Evolutionary conservation across 2,329 filamentous ascomycete genomes (phyloP).

Genomic region (Claviceps purpurea): DNA sequence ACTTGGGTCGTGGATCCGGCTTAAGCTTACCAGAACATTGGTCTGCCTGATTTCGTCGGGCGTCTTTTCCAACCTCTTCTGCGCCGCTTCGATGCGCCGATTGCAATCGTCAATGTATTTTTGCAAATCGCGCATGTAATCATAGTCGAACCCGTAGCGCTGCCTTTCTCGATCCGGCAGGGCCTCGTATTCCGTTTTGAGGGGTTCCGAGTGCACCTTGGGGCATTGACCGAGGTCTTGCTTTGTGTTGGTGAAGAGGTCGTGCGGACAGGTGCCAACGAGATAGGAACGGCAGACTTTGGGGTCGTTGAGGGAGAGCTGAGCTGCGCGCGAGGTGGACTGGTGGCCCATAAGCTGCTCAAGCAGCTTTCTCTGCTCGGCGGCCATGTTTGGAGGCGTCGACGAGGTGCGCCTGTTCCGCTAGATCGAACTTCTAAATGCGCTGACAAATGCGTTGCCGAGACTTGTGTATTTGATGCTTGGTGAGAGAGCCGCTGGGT

Average conservation of each 20-base stretch:
- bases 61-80: conserved; percentile 87
- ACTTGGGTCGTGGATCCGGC: background rate
- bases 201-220: conserved; percentile 73
- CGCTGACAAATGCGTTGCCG: too few species aligned
- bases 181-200: conserved; percentile 79
- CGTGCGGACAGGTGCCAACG: conserved; percentile 87
- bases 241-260: conserved; percentile 99
- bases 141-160: conserved; percentile 82
- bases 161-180: conserved; percentile 59
- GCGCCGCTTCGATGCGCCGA: conserved; percentile 77
- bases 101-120: conserved; percentile 98
- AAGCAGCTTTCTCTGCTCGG: conserved; percentile 95
- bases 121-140: conserved; percentile 91
- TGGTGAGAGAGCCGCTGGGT: background rate
- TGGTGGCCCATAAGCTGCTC: conserved; percentile 88
- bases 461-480: background rate
- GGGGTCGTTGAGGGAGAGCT: conserved; percentile 77
- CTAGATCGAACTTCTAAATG: background rate
- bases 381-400: conserved; percentile 51
- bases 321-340: conserved; percentile 57
- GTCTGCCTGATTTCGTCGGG: conserved; percentile 95
- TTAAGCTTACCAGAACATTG: conserved; percentile 52
- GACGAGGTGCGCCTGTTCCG: background rate
- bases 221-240: conserved; percentile 85
- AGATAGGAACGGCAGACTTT: conserved; percentile 94